Base-by-base conservation (phyloP, 2,329 filamentous ascomycete genomes). In the Stemphylium lycopersici region DNA sequence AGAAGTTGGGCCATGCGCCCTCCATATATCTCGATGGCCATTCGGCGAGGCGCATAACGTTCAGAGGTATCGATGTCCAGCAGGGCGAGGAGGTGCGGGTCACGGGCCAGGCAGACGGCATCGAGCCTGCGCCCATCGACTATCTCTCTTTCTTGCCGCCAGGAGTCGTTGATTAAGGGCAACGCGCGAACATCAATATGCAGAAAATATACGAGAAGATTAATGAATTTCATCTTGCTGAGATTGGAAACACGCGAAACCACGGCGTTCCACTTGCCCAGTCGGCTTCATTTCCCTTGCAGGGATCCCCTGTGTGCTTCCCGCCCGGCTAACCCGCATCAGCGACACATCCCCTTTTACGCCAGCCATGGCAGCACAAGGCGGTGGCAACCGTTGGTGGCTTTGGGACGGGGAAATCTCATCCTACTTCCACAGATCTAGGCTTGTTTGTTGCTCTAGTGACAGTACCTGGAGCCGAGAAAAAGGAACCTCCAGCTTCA, bases 61-160 rank as follows among this genome's bases (percentile, higher is more conserved):
- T 88, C 57, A 69, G 71, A 10, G 73, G 70, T 0, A 76, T 88
- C 0, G 64, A 76, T 13, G 73, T 88, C 6, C 63, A 69, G 34
- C 79, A 78, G 49, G 85, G 85, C 0, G 81, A 84, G 59, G 65
- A 70, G 48, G 59, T 89, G 48, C 83, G 77, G 61, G 79, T 89
- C 55, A 79, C 83, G 3, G 86, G 87, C 0, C 76, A 63, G 26
- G 81, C 87, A 0, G 77, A 87, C 69, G 86, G 87, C 0, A 75
- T 77, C 22, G 88, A 90, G 75, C 80, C 80, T 10, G 88, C 87
- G 46, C 85, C 87, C 4, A 48, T 90, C 56, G 87, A 90, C 74
- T 90, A 90, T 70, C 72, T 90, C 37, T 81, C 81, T 3, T 73
- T 90, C 43, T 67, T 90, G 53, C 87, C 87, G 0, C 64, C 71